Evolutionary conservation across 768 basidiomycete species (phyloP).

Genomic region (Naganishia vishniacii): DNA sequence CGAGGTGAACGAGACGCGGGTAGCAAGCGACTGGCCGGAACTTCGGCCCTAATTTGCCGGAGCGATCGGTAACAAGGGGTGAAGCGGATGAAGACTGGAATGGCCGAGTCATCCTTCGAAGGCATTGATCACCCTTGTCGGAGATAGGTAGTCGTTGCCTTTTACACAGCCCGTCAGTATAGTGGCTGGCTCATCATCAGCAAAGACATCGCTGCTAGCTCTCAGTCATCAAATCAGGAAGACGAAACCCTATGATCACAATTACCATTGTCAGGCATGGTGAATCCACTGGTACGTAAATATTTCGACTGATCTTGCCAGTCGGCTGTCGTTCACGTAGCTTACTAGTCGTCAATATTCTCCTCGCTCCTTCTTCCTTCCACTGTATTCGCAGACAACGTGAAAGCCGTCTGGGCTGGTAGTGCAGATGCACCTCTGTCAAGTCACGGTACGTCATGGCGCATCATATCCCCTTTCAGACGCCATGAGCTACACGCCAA

Average conservation of each 20-base stretch:
- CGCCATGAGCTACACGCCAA: too few species aligned
- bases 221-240: not conserved
- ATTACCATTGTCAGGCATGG: conserved; percentile 40
- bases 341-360: not conserved
- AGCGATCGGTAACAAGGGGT: too few species aligned
- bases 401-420: conserved; percentile 46
- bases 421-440: conserved; percentile 48
- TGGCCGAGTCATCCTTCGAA: too few species aligned
- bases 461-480: not conserved
- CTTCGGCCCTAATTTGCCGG: too few species aligned
- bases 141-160: too few species aligned
- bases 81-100: too few species aligned
- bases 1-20: too few species aligned
- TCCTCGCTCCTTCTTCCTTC: not conserved
- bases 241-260: conserved; percentile 27
- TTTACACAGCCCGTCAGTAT: too few species aligned
- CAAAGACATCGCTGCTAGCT: not conserved
- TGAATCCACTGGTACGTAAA: conserved; percentile 46
- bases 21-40: too few species aligned
- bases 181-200: too few species aligned
- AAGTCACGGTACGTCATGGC: conserved; percentile 42
- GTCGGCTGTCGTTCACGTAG: not conserved
- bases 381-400: conserved; percentile 35
- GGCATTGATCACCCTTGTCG: too few species aligned
- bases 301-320: too few species aligned